phyloP scores from a whole-genome alignment of 2,329 filamentous ascomycete species.

The Sarocladium strictum region DNA sequence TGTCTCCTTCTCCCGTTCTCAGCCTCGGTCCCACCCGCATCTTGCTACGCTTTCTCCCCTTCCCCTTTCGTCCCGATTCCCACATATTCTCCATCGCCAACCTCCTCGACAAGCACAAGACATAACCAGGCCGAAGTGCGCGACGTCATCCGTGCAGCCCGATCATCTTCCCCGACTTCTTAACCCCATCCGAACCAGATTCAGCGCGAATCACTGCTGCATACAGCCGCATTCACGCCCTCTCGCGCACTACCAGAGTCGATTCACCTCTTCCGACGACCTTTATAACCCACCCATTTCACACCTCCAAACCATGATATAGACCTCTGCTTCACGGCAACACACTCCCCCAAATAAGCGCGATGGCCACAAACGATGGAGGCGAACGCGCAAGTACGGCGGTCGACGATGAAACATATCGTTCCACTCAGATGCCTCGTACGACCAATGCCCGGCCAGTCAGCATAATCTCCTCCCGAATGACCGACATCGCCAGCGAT shows the following conservation, averaged over 20 bases:
- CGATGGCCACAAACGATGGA: conserved; percentile 3
- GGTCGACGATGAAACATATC: conserved; percentile 32
- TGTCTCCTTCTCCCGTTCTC: not conserved
- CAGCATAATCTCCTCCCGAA: conserved; percentile 65
- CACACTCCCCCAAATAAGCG: not conserved
- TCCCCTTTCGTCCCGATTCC: not conserved
- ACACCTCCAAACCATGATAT: not conserved
- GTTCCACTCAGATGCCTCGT: conserved; percentile 32
- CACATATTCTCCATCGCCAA: conserved; percentile 5
- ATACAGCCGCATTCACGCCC: not conserved
- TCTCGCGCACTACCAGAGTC: not conserved
- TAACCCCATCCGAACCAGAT: not conserved
- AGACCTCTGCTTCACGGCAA: conserved; percentile 1
- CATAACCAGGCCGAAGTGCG: not conserved
- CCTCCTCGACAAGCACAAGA: not conserved
- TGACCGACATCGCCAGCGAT: conserved; percentile 59
- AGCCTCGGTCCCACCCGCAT: not conserved
- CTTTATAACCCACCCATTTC: not conserved
- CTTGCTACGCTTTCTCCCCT: conserved; percentile 1
- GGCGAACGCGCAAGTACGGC: conserved; percentile 23
- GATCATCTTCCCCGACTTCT: not conserved
- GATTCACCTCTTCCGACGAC: not conserved
- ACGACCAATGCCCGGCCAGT: conserved; percentile 43
- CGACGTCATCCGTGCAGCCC: not conserved
- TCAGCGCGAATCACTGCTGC: not conserved